Evolutionary conservation across 257 asterid species (phyloP).

Genomic region (Perilla frutescens): DNA sequence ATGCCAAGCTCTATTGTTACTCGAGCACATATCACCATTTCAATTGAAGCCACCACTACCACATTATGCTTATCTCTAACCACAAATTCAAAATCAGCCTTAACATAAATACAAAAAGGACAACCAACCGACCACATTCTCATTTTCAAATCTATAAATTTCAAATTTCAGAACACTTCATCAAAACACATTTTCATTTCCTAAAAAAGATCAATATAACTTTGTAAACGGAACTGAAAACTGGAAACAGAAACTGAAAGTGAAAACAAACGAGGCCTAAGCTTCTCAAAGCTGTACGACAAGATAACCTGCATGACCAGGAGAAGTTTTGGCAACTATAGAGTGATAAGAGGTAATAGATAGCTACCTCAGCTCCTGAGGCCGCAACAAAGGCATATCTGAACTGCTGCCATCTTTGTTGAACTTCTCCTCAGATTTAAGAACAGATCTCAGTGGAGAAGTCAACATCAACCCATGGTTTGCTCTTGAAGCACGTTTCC

Average conservation of each 20-base stretch:
- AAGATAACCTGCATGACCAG: slow-evolving; percentile 31
- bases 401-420: slow-evolving; percentile 49
- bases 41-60: not conserved
- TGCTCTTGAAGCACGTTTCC: slow-evolving; percentile 92
- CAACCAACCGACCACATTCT: not conserved
- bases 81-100: not conserved
- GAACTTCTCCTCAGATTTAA: slow-evolving; percentile 55
- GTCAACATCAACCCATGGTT: slow-evolving; percentile 86
- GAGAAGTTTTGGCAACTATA: slow-evolving; percentile 24
- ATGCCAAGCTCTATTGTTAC: too few species aligned
- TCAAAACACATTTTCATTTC: not conserved
- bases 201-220: not conserved
- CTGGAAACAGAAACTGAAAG: slow-evolving; percentile 35
- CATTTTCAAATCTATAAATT: too few species aligned
- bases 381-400: slow-evolving; percentile 75
- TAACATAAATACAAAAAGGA: not conserved
- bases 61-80: not conserved
- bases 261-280: slow-evolving; percentile 39
- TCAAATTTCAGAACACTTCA: not conserved
- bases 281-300: not conserved
- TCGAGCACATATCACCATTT: too few species aligned
- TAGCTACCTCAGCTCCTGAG: slow-evolving; percentile 85
- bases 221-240: not conserved
- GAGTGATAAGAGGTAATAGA: slow-evolving; percentile 26
- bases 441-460: slow-evolving; percentile 81